phyloP scores from a whole-genome alignment of 306 rosid genomes.

The Fagus crenata region DNA sequence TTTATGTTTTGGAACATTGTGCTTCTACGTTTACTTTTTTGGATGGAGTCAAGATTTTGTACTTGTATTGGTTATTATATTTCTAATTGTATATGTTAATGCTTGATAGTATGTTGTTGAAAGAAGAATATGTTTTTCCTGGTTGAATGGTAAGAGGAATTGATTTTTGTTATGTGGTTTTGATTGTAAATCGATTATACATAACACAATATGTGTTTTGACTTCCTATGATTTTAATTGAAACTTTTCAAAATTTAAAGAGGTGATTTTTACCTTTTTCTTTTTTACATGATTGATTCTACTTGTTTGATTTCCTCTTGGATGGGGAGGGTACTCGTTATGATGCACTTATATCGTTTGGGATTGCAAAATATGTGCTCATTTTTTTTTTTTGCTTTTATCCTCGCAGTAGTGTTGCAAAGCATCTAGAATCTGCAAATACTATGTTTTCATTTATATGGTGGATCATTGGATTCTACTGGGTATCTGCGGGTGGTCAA shows the following conservation, averaged over 20 bases:
- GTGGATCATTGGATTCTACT: conserved; percentile 99
- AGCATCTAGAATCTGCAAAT: conserved; percentile 92
- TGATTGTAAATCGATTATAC: neutral
- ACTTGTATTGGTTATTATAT: neutral
- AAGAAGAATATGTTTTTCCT: neutral
- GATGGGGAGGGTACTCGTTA: neutral
- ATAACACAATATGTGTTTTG: neutral
- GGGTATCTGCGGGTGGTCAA: conserved; percentile 94
- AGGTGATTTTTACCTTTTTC: neutral
- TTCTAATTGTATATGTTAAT: neutral
- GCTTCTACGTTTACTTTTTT: neutral
- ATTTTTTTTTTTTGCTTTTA: neutral
- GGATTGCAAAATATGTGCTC: neutral
- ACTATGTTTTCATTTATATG: conserved; percentile 96
- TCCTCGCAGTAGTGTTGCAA: conserved; percentile 57
- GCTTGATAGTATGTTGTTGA: neutral
- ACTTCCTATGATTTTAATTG: neutral
- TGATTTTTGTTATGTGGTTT: conserved; percentile 2
- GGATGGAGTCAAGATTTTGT: neutral
- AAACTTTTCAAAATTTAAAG: neutral
- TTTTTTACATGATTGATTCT: neutral
- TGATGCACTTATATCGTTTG: neutral
- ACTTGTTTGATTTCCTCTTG: neutral
- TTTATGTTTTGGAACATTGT: neutral
- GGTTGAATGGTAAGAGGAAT: neutral